These are phyloP conservation scores for Microdochium nivale DNA, from an alignment of 2,329 filamentous ascomycete species.

Conservation along the genomic window DNA sequence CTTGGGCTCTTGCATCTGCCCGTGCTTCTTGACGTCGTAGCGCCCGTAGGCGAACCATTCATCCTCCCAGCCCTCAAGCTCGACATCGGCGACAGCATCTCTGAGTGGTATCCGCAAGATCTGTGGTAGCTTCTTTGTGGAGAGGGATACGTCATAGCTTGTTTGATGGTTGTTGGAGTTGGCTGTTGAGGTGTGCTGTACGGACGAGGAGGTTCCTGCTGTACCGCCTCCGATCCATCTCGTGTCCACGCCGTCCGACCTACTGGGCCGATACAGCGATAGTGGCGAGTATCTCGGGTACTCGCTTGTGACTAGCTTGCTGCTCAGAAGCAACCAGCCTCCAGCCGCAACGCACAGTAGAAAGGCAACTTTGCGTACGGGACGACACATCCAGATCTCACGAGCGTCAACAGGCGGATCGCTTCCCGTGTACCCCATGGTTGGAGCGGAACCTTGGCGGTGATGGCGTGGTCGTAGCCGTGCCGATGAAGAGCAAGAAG, in stretches of 20 bases:
- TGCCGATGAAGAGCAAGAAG: background rate
- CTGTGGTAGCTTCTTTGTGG: slow-evolving; percentile 18
- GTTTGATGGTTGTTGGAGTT: background rate
- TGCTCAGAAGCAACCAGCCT: slow-evolving; percentile 9
- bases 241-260: slow-evolving; percentile 6
- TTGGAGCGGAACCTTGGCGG: background rate
- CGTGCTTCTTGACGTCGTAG: slow-evolving; percentile 19
- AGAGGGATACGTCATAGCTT: background rate
- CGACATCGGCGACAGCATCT: slow-evolving; percentile 24
- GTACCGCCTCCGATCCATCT: slow-evolving; percentile 15
- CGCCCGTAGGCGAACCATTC: slow-evolving; percentile 27
- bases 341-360: slow-evolving; percentile 7
- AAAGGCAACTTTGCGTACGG: slow-evolving; percentile 12
- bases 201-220: background rate
- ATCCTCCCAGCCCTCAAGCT: slow-evolving; percentile 31
- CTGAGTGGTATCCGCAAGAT: slow-evolving; percentile 30
- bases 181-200: background rate
- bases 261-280: background rate
- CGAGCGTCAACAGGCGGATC: background rate
- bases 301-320: slow-evolving; percentile 6
- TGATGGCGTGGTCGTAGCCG: background rate
- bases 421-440: background rate
- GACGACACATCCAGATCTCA: slow-evolving; percentile 2
- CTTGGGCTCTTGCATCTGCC: slow-evolving; percentile 25
- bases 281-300: slow-evolving; percentile 3